Evolutionary conservation across 768 basidiomycete genomes (phyloP).

Genomic region (Chalciporus sphaerocephalus): DNA sequence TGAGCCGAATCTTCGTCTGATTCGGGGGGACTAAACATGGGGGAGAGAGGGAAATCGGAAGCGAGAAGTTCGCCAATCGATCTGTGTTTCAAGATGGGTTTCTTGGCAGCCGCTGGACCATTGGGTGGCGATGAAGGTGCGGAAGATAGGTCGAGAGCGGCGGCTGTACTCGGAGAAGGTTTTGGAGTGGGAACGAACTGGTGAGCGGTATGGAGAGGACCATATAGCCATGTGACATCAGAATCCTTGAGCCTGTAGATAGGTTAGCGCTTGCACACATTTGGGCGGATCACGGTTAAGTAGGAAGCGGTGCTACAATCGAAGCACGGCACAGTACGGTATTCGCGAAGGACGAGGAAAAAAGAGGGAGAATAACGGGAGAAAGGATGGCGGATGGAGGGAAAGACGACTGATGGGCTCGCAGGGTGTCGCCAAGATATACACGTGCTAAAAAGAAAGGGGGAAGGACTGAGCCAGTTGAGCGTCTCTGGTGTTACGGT

Average conservation of each 20-base stretch:
- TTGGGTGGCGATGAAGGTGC: constrained; percentile 28
- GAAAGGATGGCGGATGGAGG: not conserved
- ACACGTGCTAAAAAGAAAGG: not conserved
- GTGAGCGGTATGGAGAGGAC: constrained; percentile 91
- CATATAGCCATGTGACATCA: constrained; percentile 98
- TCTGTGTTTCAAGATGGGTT: constrained; percentile 95
- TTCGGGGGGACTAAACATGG: constrained; percentile 57
- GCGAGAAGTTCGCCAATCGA: constrained; percentile 88
- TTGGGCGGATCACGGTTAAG: not conserved
- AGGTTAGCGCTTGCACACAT: constrained; percentile 9
- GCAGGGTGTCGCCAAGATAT: not conserved
- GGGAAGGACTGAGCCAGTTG: constrained; percentile 77
- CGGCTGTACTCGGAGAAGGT: constrained; percentile 35
- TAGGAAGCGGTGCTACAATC: not conserved
- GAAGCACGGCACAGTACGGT: not conserved
- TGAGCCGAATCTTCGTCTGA: constrained; percentile 37
- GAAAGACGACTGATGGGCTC: not conserved
- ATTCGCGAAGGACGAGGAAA: not conserved
- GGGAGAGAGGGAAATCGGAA: constrained; percentile 60
- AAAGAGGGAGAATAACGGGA: not conserved
- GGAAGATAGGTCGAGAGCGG: constrained; percentile 36
- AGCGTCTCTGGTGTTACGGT: constrained; percentile 95
- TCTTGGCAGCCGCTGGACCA: constrained; percentile 35
- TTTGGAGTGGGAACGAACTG: constrained; percentile 68
- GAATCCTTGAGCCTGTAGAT: constrained; percentile 90